These are phyloP conservation scores for Capsicum chinense DNA, from an alignment of 257 asterid genomes.

Conservation along the genomic window DNA sequence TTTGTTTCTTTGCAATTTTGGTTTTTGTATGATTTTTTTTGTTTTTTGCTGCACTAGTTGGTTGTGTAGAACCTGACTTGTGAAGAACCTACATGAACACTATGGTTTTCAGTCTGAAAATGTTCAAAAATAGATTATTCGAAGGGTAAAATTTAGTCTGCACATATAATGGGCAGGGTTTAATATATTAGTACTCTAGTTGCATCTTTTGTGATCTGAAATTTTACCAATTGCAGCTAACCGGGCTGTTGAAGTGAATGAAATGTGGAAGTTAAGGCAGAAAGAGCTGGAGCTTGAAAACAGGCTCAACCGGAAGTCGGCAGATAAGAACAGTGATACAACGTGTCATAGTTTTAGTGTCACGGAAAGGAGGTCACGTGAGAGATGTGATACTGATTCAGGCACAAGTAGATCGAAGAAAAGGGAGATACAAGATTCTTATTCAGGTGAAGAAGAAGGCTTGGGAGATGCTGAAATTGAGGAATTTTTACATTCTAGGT, in stretches of 20 bases:
- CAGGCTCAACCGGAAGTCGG: constrained; percentile 50
- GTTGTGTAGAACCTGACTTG: neutral
- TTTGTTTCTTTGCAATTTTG: neutral
- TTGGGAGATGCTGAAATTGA: constrained; percentile 82
- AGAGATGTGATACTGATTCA: constrained; percentile 42
- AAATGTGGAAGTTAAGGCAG: constrained; percentile 89
- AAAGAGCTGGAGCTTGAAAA: constrained; percentile 79
- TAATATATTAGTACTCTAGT: neutral
- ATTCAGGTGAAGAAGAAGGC: constrained; percentile 55
- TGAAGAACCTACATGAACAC: neutral
- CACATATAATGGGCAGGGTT: neutral
- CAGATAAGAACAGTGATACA: constrained; percentile 41
- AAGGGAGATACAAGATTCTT: constrained; percentile 42
- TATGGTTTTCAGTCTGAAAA: neutral
- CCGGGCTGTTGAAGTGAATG: constrained; percentile 87
- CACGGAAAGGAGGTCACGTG: constrained; percentile 46
- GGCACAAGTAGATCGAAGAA: constrained; percentile 52
- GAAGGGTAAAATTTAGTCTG: neutral
- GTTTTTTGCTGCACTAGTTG: constrained; percentile 18
- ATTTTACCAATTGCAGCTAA: constrained; percentile 58
- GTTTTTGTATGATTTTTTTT: neutral
- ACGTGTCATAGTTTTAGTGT: constrained; percentile 45
- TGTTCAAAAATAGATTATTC: neutral
- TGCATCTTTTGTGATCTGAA: constrained; percentile 13
- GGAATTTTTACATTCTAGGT: constrained; percentile 79